Percentiles rank a stretch among this genome's conserved stretches.
These are phyloP conservation scores for Tolypocladium paradoxum DNA, from an alignment of 2,329 filamentous ascomycete species.

Conservation along the genomic window DNA sequence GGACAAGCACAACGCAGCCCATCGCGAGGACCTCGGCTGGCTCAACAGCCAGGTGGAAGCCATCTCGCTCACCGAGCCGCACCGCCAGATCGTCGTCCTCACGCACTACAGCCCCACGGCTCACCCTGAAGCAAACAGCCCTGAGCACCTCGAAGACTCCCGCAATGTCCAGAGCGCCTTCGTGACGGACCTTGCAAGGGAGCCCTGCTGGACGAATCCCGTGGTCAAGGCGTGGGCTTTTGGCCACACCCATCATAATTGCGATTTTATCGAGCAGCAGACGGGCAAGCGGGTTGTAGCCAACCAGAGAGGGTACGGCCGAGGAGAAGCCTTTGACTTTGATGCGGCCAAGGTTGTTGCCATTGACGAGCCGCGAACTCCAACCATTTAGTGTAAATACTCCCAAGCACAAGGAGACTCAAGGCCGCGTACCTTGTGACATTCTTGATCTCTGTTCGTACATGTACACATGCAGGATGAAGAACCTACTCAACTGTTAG, in stretches of 20 bases:
- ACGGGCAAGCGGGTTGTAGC: slow-evolving; percentile 5
- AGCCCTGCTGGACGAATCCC: slow-evolving; percentile 23
- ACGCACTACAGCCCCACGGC: slow-evolving; percentile 2
- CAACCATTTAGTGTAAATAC: not conserved
- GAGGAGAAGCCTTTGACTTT: not conserved
- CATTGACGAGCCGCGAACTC: not conserved
- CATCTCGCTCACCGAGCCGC: not conserved
- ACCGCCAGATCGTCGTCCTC: not conserved
- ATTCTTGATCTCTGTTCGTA: too few relatives aligned
- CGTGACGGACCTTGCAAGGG: slow-evolving; percentile 25
- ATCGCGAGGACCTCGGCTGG: not conserved
- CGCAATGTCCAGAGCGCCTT: slow-evolving; percentile 17
- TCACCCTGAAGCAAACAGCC: not conserved
- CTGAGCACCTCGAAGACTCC: not conserved
- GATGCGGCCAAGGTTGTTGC: not conserved
- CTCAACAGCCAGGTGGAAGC: not conserved
- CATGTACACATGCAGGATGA: too few relatives aligned
- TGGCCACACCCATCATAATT: slow-evolving; percentile 37
- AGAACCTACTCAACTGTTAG: slow-evolving; percentile 25
- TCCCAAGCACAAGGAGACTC: not conserved
- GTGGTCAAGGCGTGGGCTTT: slow-evolving; percentile 33
- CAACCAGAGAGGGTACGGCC: slow-evolving; percentile 24
- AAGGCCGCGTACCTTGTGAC: too few relatives aligned
- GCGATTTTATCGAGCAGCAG: slow-evolving; percentile 20
- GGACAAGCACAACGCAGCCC: not conserved